Conservation (phyloP, 78 protist genomes). For the Mantamonas sphyraenae region DNA sequence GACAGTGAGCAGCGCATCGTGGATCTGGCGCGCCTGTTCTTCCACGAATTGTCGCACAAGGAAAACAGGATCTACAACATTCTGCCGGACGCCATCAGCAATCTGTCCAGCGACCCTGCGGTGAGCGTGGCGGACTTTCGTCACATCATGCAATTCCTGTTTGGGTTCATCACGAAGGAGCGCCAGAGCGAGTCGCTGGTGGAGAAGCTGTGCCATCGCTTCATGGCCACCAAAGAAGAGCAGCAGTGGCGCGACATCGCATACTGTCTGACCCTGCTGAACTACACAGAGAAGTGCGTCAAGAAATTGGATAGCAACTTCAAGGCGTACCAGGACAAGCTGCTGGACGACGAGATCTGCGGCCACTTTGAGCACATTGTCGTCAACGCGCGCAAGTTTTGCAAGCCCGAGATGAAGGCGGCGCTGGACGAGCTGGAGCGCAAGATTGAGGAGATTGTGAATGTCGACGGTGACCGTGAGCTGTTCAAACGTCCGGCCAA, state of each 20-base stretch:
- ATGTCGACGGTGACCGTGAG: no score
- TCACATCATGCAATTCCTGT: slow-evolving; percentile 43
- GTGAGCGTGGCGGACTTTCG: slow-evolving; percentile 10
- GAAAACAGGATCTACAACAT: slow-evolving; percentile 73
- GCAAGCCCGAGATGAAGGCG: not conserved
- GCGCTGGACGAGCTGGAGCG: not conserved
- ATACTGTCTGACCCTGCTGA: slow-evolving; percentile 48
- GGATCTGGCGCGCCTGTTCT: slow-evolving; percentile 48
- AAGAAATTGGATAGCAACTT: slow-evolving; percentile 35
- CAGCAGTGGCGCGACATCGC: slow-evolving; percentile 57
- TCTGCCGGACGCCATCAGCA: slow-evolving; percentile 79
- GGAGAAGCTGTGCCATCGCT: slow-evolving; percentile 73
- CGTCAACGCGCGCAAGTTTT: not conserved
- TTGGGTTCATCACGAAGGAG: slow-evolving; percentile 66
- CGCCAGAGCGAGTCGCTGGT: slow-evolving; percentile 57
- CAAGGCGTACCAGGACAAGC: slow-evolving; percentile 37
- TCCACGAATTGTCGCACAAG: slow-evolving; percentile 34
- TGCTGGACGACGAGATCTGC: slow-evolving; percentile 37
- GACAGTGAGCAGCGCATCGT: slow-evolving; percentile 43
- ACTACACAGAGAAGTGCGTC: slow-evolving; percentile 39
- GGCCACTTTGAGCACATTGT: no score
- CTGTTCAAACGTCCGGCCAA: no score
- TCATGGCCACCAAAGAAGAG: slow-evolving; percentile 22
- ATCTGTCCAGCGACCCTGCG: slow-evolving; percentile 11
- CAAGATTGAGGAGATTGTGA: no score